Percentiles rank a stretch among this genome's conserved stretches.
Evolutionary conservation across 179 eudicot genomes (phyloP).

Genomic region (Sideroxylon spinosum): DNA sequence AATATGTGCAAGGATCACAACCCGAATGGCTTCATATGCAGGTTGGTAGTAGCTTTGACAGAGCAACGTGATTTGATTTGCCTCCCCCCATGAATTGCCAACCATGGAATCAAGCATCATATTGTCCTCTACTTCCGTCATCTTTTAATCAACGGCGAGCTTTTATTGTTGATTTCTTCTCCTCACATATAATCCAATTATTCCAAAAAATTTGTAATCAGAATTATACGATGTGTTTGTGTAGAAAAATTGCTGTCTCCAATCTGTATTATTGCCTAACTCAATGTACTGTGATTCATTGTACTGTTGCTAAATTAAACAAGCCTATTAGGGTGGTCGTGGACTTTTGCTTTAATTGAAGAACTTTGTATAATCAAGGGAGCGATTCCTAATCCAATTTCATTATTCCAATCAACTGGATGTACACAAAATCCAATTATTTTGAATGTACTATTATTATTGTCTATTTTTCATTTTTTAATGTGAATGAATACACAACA

Average conservation of each 20-base stretch:
- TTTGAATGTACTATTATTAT: too few relatives aligned
- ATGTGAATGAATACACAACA: too few relatives aligned
- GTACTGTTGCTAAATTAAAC: constrained; percentile 9
- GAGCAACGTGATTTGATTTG: constrained; percentile 32
- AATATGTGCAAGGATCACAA: constrained; percentile 51
- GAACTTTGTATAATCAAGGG: not conserved
- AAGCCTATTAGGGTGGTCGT: not conserved
- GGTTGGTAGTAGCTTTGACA: constrained; percentile 55
- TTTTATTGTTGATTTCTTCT: constrained; percentile 2
- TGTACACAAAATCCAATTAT: not conserved
- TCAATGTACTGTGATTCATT: not conserved
- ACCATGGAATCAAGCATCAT: constrained; percentile 10
- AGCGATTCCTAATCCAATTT: not conserved
- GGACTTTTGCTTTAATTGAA: not conserved
- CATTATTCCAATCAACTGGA: not conserved
- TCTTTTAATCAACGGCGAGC: not conserved
- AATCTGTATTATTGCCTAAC: constrained; percentile 6
- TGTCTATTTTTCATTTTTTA: too few relatives aligned
- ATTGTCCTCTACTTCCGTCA: not conserved
- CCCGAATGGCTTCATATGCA: constrained; percentile 94
- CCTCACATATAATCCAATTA: not conserved
- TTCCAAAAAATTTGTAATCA: constrained; percentile 14
- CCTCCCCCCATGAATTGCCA: not conserved
- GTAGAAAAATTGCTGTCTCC: constrained; percentile 14
- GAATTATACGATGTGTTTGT: not conserved